Conservation (phyloP, 768 basidiomycete genomes). For the Lentinula sp. region DNA sequence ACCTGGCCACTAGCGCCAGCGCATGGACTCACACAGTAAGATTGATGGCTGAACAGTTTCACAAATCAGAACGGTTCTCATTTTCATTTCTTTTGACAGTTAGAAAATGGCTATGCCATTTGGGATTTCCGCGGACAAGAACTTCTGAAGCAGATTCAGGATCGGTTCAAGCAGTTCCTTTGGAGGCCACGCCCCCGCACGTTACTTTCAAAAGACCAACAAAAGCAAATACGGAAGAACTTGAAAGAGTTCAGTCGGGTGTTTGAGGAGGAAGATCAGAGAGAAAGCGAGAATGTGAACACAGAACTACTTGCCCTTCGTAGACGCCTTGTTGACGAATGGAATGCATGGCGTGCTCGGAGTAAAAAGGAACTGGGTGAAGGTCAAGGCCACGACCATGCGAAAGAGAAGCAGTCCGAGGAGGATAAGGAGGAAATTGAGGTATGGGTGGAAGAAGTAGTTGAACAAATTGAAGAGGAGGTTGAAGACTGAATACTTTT, state of each 20-base stretch:
- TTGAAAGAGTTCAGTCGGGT: conserved; percentile 84
- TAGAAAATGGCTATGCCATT: conserved; percentile 93
- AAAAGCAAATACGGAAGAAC: conserved; percentile 80
- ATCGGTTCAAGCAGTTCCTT: conserved; percentile 97
- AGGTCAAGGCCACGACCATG: conserved; percentile 36
- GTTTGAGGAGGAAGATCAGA: conserved; percentile 96
- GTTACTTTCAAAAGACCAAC: conserved; percentile 81
- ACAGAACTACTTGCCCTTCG: conserved; percentile 89
- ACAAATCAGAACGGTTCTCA: neutral
- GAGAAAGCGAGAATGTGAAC: conserved; percentile 90
- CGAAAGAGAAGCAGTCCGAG: conserved; percentile 23
- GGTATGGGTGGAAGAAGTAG: conserved; percentile 89
- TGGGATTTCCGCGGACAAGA: conserved; percentile 99
- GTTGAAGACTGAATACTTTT: conserved; percentile 38
- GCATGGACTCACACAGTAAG: conserved; percentile 91
- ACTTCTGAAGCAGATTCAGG: conserved; percentile 80
- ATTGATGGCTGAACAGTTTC: conserved; percentile 6
- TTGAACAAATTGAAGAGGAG: conserved; percentile 88
- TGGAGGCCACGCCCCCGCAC: conserved; percentile 96
- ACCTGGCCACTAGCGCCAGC: conserved; percentile 88
- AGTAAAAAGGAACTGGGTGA: conserved; percentile 63
- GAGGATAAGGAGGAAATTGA: conserved; percentile 84
- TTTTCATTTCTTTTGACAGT: conserved; percentile 35
- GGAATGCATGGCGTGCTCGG: conserved; percentile 92
- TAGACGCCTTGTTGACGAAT: conserved; percentile 92